Evolutionary conservation across 163 green algal species (phyloP).

Genomic region (Prototheca wickerhamii): DNA sequence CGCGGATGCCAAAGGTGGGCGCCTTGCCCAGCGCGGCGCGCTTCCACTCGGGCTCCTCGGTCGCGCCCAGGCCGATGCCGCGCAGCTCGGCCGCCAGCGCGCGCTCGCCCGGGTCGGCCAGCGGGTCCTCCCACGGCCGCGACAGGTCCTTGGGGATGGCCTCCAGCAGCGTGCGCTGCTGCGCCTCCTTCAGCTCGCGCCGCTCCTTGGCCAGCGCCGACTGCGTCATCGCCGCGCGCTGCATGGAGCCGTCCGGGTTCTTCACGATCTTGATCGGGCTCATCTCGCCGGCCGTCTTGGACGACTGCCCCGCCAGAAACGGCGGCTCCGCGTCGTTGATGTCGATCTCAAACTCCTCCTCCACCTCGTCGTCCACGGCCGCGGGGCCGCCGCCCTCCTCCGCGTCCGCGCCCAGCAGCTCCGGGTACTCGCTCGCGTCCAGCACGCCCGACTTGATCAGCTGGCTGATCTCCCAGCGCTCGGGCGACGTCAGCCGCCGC

Average conservation of each 20-base stretch:
- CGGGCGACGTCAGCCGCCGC: conserved; percentile 76
- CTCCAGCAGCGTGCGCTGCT: conserved; percentile 87
- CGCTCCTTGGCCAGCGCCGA: conserved; percentile 89
- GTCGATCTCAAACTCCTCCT: conserved; percentile 97
- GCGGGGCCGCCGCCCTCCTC: conserved; percentile 21
- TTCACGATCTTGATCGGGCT: conserved; percentile 97
- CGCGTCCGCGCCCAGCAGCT: conserved; percentile 17
- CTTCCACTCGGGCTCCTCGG: conserved; percentile 96
- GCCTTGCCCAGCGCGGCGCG: conserved; percentile 88
- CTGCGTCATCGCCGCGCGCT: conserved; percentile 94
- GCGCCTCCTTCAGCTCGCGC: conserved; percentile 88
- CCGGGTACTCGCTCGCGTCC: conserved; percentile 74
- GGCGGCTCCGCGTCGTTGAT: conserved; percentile 92
- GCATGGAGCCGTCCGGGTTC: conserved; percentile 93
- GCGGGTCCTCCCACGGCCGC: conserved; percentile 94
- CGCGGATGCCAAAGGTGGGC: conserved; percentile 82
- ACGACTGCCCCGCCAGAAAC: conserved; percentile 79
- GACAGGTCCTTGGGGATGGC: conserved; percentile 87
- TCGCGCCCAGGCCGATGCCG: conserved; percentile 65
- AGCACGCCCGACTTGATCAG: conserved; percentile 85
- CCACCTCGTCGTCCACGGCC: conserved; percentile 35
- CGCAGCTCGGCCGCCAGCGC: conserved; percentile 76
- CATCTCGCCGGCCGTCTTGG: conserved; percentile 69
- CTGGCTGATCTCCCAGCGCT: conserved; percentile 91
- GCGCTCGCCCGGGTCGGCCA: conserved; percentile 63